A percentile compares a stretch with the other conserved stretches of the same genome.
Evolutionary conservation across 148 eudicot genomes (phyloP).

Genomic region (Diospyros kaki): DNA sequence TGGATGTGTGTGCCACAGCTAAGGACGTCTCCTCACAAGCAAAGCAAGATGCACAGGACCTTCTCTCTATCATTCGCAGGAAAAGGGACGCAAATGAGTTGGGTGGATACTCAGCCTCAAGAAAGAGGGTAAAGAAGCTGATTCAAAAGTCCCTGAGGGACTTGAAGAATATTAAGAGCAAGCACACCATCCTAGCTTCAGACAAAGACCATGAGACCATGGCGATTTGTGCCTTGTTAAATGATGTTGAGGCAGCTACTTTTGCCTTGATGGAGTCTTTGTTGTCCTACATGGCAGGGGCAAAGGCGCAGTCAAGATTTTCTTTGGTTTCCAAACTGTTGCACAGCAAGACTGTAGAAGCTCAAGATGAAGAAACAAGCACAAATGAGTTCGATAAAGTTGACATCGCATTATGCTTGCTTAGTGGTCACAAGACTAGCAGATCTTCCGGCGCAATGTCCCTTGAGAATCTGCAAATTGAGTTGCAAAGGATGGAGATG

Average conservation of each 20-base stretch:
- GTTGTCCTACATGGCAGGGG: not conserved
- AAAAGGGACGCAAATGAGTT: not conserved
- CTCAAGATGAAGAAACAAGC: not conserved
- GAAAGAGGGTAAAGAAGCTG: constrained; percentile 10
- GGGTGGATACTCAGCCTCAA: not conserved
- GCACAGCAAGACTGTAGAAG: not conserved
- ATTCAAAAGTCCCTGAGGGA: not conserved
- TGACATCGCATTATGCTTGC: constrained; percentile 8
- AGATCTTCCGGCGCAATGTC: not conserved
- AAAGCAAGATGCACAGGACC: constrained; percentile 5
- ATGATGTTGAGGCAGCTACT: constrained; percentile 21
- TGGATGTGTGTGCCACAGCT: constrained; percentile 19
- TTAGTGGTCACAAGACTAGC: not conserved
- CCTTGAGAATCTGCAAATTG: constrained; percentile 17
- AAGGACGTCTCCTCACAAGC: constrained; percentile 19
- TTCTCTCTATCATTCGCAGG: not conserved
- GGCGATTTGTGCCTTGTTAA: constrained; percentile 15
- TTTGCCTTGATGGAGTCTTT: constrained; percentile 1
- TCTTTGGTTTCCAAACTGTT: not conserved
- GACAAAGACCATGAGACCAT: not conserved
- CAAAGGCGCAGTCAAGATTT: not conserved
- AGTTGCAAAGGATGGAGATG: constrained; percentile 22
- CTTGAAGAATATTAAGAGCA: constrained; percentile 3
- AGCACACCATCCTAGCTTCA: not conserved
- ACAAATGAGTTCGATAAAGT: constrained; percentile 13